phyloP scores from a whole-genome alignment of 2,329 filamentous ascomycete genomes.

The Venturia asperata region DNA sequence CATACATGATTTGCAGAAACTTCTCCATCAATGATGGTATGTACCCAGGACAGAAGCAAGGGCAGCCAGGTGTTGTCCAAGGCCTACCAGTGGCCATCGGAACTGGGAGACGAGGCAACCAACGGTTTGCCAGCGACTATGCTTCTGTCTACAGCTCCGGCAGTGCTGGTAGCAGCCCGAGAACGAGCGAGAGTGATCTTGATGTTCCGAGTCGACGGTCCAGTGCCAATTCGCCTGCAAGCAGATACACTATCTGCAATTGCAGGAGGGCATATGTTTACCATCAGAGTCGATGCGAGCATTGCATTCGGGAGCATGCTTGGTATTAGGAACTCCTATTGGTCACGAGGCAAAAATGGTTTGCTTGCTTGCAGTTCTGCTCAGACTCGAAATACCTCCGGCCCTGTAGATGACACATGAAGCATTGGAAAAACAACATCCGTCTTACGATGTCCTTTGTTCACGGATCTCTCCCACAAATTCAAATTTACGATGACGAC shows the following conservation, averaged over 20 bases:
- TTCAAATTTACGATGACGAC: neutral
- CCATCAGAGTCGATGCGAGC: conserved; percentile 15
- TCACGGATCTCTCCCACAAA: neutral
- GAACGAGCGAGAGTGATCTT: conserved; percentile 40
- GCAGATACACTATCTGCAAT: conserved; percentile 24
- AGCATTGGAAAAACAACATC: neutral
- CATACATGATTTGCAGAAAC: conserved; percentile 96
- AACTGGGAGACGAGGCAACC: conserved; percentile 47
- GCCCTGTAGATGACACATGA: neutral
- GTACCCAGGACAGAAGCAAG: conserved; percentile 53
- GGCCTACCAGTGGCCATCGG: conserved; percentile 59
- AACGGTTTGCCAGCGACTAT: conserved; percentile 38
- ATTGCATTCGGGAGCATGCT: conserved; percentile 16
- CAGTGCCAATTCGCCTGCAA: conserved; percentile 17
- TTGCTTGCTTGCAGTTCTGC: neutral
- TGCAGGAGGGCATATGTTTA: conserved; percentile 23
- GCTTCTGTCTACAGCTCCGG: conserved; percentile 38
- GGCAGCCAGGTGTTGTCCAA: conserved; percentile 50
- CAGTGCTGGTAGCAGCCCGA: conserved; percentile 51
- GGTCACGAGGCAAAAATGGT: neutral
- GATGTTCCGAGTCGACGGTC: conserved; percentile 25
- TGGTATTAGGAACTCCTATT: conserved; percentile 17
- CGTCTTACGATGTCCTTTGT: neutral
- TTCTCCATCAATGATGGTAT: conserved; percentile 96
- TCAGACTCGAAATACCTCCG: neutral